Evolutionary conservation across 768 basidiomycete genomes (phyloP).

Genomic region (Kwoniella sp.): DNA sequence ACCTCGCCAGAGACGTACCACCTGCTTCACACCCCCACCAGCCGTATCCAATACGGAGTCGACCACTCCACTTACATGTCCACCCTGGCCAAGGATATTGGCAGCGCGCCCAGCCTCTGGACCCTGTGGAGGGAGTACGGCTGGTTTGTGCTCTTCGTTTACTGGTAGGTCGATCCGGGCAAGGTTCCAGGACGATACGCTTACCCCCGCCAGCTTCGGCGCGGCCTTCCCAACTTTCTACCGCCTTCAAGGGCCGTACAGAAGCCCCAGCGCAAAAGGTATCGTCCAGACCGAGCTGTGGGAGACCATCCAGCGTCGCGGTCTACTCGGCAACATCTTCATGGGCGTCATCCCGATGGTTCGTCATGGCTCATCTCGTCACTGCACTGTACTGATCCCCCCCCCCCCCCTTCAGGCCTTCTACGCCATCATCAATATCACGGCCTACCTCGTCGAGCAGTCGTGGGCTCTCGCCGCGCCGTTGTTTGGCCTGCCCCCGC

Average conservation of each 20-base stretch:
- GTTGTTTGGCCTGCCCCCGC: slow-evolving; percentile 12
- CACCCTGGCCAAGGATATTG: slow-evolving; percentile 60
- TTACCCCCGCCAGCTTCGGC: slow-evolving; percentile 53
- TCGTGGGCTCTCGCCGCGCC: slow-evolving; percentile 14
- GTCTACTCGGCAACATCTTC: slow-evolving; percentile 57
- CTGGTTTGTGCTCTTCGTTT: slow-evolving; percentile 56
- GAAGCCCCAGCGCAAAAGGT: slow-evolving; percentile 51
- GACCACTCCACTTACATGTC: slow-evolving; percentile 60
- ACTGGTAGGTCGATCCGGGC: slow-evolving; percentile 54
- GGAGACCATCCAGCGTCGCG: slow-evolving; percentile 60
- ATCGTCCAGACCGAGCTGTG: slow-evolving; percentile 60
- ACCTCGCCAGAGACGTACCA: slow-evolving; percentile 57
- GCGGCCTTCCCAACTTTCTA: slow-evolving; percentile 62
- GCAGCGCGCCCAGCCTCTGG: slow-evolving; percentile 56
- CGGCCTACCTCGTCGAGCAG: slow-evolving; percentile 14
- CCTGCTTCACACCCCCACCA: slow-evolving; percentile 56
- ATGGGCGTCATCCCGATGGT: slow-evolving; percentile 58
- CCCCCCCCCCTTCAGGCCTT: slow-evolving; percentile 9
- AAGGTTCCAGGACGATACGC: not conserved
- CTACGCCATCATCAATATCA: slow-evolving; percentile 26
- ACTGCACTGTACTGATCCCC: not conserved
- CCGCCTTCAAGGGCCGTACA: slow-evolving; percentile 58
- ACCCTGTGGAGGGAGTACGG: slow-evolving; percentile 57
- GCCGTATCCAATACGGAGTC: slow-evolving; percentile 61
- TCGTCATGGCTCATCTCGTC: not conserved